A percentile compares a stretch with the other conserved stretches of the same genome.
Evolutionary conservation across 805 yeast species (phyloP).

Genomic region (Cyberlindnera subsufficiens): DNA sequence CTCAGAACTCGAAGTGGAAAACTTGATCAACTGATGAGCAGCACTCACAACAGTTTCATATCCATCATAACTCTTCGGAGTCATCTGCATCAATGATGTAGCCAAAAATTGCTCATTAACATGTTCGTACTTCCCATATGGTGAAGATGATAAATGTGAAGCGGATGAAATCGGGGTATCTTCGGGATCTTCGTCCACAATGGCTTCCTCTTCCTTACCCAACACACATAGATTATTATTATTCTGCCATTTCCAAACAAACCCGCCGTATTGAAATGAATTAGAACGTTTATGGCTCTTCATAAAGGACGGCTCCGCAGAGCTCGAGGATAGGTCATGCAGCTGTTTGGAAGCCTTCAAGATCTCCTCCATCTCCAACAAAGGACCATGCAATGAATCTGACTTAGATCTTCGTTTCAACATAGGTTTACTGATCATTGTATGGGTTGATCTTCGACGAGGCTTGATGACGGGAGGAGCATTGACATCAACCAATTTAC

Average conservation of each 20-base stretch:
- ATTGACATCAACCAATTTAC: constrained; percentile 17
- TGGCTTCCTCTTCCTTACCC: constrained; percentile 16
- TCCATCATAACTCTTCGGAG: constrained; percentile 20
- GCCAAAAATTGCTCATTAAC: constrained; percentile 1
- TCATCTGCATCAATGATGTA: neutral
- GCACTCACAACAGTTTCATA: constrained; percentile 20
- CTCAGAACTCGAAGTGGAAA: constrained; percentile 2
- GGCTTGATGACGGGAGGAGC: constrained; percentile 4
- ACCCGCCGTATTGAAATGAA: constrained; percentile 24
- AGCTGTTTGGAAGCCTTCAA: constrained; percentile 24
- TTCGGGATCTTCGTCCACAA: constrained; percentile 1
- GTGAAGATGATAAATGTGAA: neutral
- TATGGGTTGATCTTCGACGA: constrained; percentile 7
- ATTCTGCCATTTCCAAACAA: constrained; percentile 22
- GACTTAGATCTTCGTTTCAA: constrained; percentile 21
- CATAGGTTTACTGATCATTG: constrained; percentile 4
- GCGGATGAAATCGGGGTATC: neutral
- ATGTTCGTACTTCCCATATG: neutral
- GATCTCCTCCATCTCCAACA: constrained; percentile 22
- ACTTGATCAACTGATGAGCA: constrained; percentile 20
- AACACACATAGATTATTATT: constrained; percentile 16
- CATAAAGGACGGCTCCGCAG: no score
- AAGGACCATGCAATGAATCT: constrained; percentile 12
- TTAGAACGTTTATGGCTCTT: neutral
- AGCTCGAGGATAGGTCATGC: constrained; percentile 17